Conservation (phyloP, 768 basidiomycete species). For the Pisolithus microcarpus region DNA sequence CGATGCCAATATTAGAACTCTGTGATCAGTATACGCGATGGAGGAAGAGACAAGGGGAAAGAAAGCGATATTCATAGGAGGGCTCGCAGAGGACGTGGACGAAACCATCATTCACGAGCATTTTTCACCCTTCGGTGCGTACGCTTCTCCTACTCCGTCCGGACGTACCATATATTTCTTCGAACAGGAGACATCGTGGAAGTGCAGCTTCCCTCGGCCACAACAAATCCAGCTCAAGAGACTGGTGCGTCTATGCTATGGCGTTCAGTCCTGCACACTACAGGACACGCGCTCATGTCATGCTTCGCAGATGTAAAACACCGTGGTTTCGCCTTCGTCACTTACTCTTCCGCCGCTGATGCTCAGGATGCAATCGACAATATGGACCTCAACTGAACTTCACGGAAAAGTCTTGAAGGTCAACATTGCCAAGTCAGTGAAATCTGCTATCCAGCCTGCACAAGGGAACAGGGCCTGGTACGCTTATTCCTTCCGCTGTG, state of each 20-base stretch:
- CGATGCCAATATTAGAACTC: neutral
- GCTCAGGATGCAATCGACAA: conserved; percentile 98
- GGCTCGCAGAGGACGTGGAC: conserved; percentile 77
- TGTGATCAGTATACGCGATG: neutral
- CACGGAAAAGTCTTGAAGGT: conserved; percentile 71
- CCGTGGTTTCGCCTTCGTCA: conserved; percentile 91
- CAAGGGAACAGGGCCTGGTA: conserved; percentile 72
- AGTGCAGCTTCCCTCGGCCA: conserved; percentile 78
- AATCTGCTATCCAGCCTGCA: conserved; percentile 53
- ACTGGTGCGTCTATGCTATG: conserved; percentile 35
- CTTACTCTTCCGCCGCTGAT: conserved; percentile 70
- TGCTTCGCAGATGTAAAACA: conserved; percentile 58
- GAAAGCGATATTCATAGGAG: conserved; percentile 81
- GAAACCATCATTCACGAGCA: conserved; percentile 67
- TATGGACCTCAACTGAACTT: conserved; percentile 92
- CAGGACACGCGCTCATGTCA: neutral
- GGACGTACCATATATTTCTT: neutral
- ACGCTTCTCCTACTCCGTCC: neutral
- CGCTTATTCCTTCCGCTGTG: conserved; percentile 22
- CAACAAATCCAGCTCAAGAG: conserved; percentile 59
- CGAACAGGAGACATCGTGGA: conserved; percentile 83
- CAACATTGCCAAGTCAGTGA: conserved; percentile 80
- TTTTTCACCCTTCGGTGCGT: conserved; percentile 83
- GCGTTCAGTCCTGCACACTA: neutral
- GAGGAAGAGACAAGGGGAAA: conserved; percentile 84